phyloP scores from a whole-genome alignment of 345 rosid genomes.

The Salix exigua region DNA sequence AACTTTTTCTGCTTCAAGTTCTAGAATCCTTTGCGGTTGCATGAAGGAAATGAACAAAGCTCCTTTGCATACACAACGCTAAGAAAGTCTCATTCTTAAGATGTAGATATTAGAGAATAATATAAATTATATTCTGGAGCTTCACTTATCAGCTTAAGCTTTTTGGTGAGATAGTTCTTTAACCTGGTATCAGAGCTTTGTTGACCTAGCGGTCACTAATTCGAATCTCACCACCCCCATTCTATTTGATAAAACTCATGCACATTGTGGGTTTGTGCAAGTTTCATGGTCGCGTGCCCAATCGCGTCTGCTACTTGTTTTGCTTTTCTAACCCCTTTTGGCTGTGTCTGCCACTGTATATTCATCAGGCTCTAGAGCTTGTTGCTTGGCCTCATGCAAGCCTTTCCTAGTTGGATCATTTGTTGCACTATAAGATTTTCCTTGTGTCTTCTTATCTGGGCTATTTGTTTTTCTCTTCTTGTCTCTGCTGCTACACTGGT shows the following conservation, averaged over 20 bases:
- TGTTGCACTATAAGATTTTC: background rate
- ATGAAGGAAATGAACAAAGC: background rate
- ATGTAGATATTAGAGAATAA: too few relatives aligned
- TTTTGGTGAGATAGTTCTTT: rapidly evolving
- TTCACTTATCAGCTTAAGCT: rapidly evolving
- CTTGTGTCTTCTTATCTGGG: background rate
- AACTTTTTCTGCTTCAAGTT: background rate
- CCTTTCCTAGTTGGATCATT: conserved; percentile 1
- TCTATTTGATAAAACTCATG: too few relatives aligned
- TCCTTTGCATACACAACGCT: background rate
- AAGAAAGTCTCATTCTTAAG: too few relatives aligned
- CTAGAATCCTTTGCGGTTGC: background rate
- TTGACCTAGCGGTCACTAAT: too few relatives aligned
- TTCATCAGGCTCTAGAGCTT: conserved; percentile 19
- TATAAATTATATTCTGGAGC: too few relatives aligned
- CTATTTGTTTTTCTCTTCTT: background rate
- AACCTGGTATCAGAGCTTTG: too few relatives aligned
- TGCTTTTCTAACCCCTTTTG: conserved; percentile 39
- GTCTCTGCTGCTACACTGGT: conserved; percentile 22
- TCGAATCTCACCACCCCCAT: too few relatives aligned
- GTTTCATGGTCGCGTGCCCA: conserved; percentile 29
- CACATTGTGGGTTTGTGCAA: too few relatives aligned
- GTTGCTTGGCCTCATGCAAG: conserved; percentile 23
- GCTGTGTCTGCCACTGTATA: conserved; percentile 31
- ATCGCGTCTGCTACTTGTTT: conserved; percentile 30